These are phyloP conservation scores for Phytophthora colocasiae DNA, from an alignment of 352 stramenopile species.

Conservation along the genomic window DNA sequence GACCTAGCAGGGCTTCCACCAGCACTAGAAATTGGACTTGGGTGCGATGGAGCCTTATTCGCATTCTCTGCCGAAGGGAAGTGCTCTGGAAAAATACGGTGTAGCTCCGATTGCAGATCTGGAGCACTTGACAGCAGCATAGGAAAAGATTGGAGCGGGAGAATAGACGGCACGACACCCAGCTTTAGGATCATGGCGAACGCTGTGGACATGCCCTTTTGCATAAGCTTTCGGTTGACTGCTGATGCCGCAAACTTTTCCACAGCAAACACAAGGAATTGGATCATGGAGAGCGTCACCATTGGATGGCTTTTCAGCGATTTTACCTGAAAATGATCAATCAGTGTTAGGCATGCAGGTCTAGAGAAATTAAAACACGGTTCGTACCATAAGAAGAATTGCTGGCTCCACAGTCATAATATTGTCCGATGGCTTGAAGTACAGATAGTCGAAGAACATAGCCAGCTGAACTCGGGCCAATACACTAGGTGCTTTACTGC, in stretches of 20 bases:
- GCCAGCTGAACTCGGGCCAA: conserved; percentile 80
- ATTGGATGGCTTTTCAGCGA: conserved; percentile 87
- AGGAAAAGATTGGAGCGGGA: conserved; percentile 79
- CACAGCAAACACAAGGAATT: conserved; percentile 87
- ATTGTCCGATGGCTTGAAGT: conserved; percentile 83
- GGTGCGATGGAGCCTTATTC: conserved; percentile 30
- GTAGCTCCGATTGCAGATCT: conserved; percentile 73
- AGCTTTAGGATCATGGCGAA: conserved; percentile 81
- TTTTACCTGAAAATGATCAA: conserved; percentile 58
- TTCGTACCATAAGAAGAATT: conserved; percentile 82
- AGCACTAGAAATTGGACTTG: conserved; percentile 43
- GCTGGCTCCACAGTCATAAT: conserved; percentile 87
- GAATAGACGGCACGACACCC: conserved; percentile 73
- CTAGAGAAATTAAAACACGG: neutral
- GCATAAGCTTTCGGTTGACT: conserved; percentile 79
- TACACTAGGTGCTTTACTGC: conserved; percentile 75
- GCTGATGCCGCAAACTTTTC: conserved; percentile 86
- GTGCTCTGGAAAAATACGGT: conserved; percentile 87
- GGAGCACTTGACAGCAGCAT: conserved; percentile 70
- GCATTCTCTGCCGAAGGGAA: conserved; percentile 71
- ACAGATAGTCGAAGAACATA: conserved; percentile 91
- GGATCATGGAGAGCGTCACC: conserved; percentile 85
- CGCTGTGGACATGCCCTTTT: conserved; percentile 83
- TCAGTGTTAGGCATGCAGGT: conserved; percentile 6
- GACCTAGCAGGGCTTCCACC: conserved; percentile 56